Conservation (phyloP, 768 basidiomycete species). For the Mycena vulgaris region DNA sequence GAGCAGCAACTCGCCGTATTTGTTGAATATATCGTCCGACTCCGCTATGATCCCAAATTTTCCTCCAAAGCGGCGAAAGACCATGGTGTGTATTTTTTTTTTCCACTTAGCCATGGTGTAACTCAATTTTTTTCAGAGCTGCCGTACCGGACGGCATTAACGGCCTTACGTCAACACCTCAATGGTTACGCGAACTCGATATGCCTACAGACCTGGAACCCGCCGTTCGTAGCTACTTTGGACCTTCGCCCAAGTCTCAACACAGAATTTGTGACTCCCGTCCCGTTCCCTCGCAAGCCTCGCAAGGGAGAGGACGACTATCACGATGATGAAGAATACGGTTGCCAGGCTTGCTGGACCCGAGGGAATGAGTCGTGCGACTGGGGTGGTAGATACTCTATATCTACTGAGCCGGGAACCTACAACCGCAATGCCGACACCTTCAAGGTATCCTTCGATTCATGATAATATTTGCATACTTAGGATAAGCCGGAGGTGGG, state of each 20-base stretch:
- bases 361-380: conserved; percentile 18
- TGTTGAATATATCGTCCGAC: conserved; percentile 17
- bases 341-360: conserved; percentile 27
- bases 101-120: not conserved
- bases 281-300: too few species aligned
- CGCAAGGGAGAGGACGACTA: too few species aligned
- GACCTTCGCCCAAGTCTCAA: conserved; percentile 16
- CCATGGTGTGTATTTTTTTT: not conserved
- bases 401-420: not conserved
- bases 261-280: too few species aligned
- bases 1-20: conserved; percentile 2
- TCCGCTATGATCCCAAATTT: not conserved
- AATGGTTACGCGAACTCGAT: not conserved
- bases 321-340: not conserved
- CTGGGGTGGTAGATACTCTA: not conserved
- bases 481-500: conserved; percentile 4
- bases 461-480: too few species aligned
- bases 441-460: not conserved
- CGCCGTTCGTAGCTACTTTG: conserved; percentile 18
- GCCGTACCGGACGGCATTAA: not conserved
- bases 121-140: conserved; percentile 1
- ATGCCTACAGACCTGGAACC: not conserved
- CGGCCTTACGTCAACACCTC: not conserved
- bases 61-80: not conserved
- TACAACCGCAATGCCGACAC: conserved; percentile 6